These are phyloP conservation scores for Leccinum variicolor DNA, from an alignment of 768 basidiomycete genomes.

Conservation along the genomic window DNA sequence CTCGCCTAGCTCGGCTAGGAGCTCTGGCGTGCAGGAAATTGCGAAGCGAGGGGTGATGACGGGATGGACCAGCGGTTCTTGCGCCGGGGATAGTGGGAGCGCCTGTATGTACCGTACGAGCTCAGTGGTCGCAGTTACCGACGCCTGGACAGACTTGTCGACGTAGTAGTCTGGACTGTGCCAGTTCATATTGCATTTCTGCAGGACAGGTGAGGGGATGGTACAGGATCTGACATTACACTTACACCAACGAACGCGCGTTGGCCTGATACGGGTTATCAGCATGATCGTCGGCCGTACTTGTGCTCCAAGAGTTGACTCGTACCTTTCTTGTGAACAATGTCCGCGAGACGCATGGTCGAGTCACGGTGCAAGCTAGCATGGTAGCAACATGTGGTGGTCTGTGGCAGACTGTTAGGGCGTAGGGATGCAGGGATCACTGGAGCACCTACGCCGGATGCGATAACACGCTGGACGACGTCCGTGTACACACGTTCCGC, in stretches of 20 bases:
- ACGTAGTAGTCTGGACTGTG: slow-evolving; percentile 70
- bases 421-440: neutral
- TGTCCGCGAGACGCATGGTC: slow-evolving; percentile 78
- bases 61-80: slow-evolving; percentile 73
- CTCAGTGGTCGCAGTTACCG: slow-evolving; percentile 57
- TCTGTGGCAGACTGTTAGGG: slow-evolving; percentile 37
- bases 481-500: slow-evolving; percentile 65
- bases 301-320: neutral
- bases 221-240: slow-evolving; percentile 6
- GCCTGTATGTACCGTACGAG: slow-evolving; percentile 70
- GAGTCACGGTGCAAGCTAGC: slow-evolving; percentile 77
- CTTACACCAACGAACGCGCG: slow-evolving; percentile 83
- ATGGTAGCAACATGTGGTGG: slow-evolving; percentile 93
- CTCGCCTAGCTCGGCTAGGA: slow-evolving; percentile 57
- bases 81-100: slow-evolving; percentile 37
- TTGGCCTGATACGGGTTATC: slow-evolving; percentile 49
- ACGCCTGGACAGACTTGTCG: slow-evolving; percentile 56
- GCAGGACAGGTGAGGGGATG: slow-evolving; percentile 3
- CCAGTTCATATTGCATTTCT: slow-evolving; percentile 47
- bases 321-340: slow-evolving; percentile 58
- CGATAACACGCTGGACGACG: slow-evolving; percentile 69
- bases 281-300: neutral
- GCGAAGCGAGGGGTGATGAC: slow-evolving; percentile 97
- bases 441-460: slow-evolving; percentile 62
- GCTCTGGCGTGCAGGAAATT: slow-evolving; percentile 75